Conservation (phyloP, 2,329 filamentous ascomycete genomes). For the Nigrospora oryzae region DNA sequence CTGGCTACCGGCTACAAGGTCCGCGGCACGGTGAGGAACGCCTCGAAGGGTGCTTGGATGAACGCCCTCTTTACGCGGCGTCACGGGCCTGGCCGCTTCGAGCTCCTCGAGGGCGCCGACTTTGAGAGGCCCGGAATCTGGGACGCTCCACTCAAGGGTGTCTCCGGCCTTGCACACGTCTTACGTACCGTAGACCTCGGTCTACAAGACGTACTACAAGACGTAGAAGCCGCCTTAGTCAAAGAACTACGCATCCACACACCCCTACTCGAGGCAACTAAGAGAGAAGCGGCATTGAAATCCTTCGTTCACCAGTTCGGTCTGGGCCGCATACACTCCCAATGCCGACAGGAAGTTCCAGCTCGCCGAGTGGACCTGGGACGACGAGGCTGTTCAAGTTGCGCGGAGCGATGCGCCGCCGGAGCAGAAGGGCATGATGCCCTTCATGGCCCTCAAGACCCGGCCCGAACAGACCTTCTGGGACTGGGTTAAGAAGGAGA, state of each 20-base stretch:
- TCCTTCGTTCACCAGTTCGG: conserved; percentile 21
- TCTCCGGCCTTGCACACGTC: conserved; percentile 16
- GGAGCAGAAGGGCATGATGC: conserved; percentile 12
- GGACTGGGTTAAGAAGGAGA: conserved; percentile 20
- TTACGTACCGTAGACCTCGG: conserved; percentile 11
- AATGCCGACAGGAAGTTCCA: conserved; percentile 12
- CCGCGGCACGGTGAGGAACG: neutral
- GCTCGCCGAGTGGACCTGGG: conserved; percentile 17
- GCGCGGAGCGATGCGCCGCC: conserved; percentile 1
- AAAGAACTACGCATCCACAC: conserved; percentile 10
- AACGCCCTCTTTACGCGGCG: neutral
- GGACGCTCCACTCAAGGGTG: neutral
- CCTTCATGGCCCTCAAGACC: conserved; percentile 23
- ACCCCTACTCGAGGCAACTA: conserved; percentile 14
- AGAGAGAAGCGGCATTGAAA: conserved; percentile 3
- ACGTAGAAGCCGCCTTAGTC: conserved; percentile 13
- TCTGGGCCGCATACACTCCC: conserved; percentile 22
- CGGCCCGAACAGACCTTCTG: conserved; percentile 21
- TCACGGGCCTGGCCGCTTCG: neutral
- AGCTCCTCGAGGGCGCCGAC: neutral
- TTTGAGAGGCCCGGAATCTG: neutral
- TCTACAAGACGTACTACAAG: conserved; percentile 12
- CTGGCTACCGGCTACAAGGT: conserved; percentile 1
- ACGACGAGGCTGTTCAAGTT: conserved; percentile 18
- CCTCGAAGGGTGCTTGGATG: neutral